Percentiles rank a stretch among this genome's conserved stretches.
Conservation (phyloP, 2,329 filamentous ascomycete genomes). For the Colletotrichum karsti region DNA sequence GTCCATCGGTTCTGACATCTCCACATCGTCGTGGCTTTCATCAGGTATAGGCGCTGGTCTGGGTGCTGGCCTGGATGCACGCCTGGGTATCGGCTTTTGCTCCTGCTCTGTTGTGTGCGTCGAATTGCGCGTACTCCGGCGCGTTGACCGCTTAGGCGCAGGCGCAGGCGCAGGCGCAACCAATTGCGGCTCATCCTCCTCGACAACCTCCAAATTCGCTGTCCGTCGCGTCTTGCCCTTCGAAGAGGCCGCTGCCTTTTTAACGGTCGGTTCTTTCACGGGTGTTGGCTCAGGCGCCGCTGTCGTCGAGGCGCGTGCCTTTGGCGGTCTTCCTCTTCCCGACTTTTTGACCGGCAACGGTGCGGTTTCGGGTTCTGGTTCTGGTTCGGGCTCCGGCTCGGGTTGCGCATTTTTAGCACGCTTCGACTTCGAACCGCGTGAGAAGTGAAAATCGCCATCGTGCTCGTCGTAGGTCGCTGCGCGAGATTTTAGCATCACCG, state of each 20-base stretch:
- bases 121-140: conserved; percentile 54
- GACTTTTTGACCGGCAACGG: conserved; percentile 45
- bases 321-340: conserved; percentile 49
- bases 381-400: conserved; percentile 49
- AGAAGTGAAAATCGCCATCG: conserved; percentile 81
- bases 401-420: conserved; percentile 66
- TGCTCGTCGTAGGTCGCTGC: conserved; percentile 64
- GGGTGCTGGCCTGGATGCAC: background rate
- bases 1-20: conserved; percentile 10
- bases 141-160: conserved; percentile 48
- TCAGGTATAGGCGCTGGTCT: conserved; percentile 15
- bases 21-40: conserved; percentile 33
- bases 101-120: conserved; percentile 44
- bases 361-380: conserved; percentile 42
- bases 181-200: conserved; percentile 44
- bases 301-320: conserved; percentile 42
- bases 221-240: conserved; percentile 48
- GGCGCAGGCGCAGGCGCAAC: conserved; percentile 35
- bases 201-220: conserved; percentile 47
- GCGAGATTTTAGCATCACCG: conserved; percentile 71
- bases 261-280: conserved; percentile 23
- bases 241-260: conserved; percentile 29
- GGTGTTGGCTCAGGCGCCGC: conserved; percentile 37
- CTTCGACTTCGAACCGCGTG: conserved; percentile 74
- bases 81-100: background rate